Base-by-base conservation (phyloP, 1,139 yeast genomes). In the Entelexis paramagnoliae region DNA sequence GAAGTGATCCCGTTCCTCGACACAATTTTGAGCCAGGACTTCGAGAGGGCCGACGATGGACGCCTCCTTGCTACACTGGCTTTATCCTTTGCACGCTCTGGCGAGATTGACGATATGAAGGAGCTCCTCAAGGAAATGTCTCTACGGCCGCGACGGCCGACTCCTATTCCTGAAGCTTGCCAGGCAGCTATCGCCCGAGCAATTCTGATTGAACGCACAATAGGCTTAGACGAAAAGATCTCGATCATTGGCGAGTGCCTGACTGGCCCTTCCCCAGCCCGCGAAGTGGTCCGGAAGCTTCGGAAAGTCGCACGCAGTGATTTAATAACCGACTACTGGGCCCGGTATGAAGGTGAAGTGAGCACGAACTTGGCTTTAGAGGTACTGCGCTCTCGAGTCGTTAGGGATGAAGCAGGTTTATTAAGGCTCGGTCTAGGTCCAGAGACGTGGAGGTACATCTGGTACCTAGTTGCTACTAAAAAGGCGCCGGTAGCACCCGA, bases 51-150 rank as follows among this genome's bases (percentile, higher is more conserved):
- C 1, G 14, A 32, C 1, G 34, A 42, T 11, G 46, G 43, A 4
- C 30, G 24, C 4, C 16, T 54, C 13, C 29, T 16, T 4, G 49
- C 50, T 5, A 30, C 52, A 1, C 1, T 49, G 2, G 50, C 33
- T 3, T 32, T 52, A 2, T 43, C 51, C 26, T 42, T 54, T 11
- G 53, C 51, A 6, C 43, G 50, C 2, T 3, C 19, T 0, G 46
- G 51, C 2, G 51, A 54, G 22, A 4, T 16, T 13, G 50, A 46
- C 1, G 44, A 30, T 20, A 48, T 51, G 20, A 3, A 24, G 2
- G 56, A 20, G 7, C 28, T 49, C 8, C 46, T 53, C 8, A 44
- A 41, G 10, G 56, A 51, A 4, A 26, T 51, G 28, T 11, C 24
- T 22, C 6, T 22, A 7, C 5, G 9, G n/a, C 9, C 48, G 50